Percentiles rank a stretch among this genome's conserved stretches.
phyloP scores from a whole-genome alignment of 2,329 filamentous ascomycete species.

The Cadophora malorum region DNA sequence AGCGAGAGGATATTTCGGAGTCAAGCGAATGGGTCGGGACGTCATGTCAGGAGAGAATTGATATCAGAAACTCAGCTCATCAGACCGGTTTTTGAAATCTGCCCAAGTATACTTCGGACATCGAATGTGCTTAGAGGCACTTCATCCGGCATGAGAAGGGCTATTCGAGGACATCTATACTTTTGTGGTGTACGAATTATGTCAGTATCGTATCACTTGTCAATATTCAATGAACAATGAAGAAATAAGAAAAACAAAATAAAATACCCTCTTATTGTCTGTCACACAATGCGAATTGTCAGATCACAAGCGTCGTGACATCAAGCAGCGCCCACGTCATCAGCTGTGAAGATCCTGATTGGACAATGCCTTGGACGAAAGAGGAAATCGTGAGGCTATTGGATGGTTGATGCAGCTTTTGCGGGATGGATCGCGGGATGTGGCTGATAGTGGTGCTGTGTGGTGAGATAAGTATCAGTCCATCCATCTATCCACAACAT shows the following conservation, averaged over 20 bases:
- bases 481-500: too few species aligned
- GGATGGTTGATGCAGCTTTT: not conserved
- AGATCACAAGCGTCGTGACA: too few species aligned
- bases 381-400: not conserved
- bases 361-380: not conserved
- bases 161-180: not conserved
- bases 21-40: too few species aligned
- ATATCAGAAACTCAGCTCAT: too few species aligned
- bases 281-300: not conserved
- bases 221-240: too few species aligned
- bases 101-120: too few species aligned
- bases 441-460: too few species aligned
- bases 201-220: not conserved
- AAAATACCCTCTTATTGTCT: not conserved
- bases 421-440: not conserved
- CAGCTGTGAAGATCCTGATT: not conserved
- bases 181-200: not conserved
- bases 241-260: not conserved
- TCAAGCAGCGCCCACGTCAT: not conserved
- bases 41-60: too few species aligned
- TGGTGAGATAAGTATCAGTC: too few species aligned
- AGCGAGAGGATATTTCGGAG: too few species aligned
- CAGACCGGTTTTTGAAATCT: too few species aligned
- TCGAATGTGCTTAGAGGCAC: not conserved
- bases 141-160: not conserved